These are phyloP conservation scores for Schizothecium vesticola DNA, from an alignment of 495 filamentous ascomycete genomes.

Conservation along the genomic window DNA sequence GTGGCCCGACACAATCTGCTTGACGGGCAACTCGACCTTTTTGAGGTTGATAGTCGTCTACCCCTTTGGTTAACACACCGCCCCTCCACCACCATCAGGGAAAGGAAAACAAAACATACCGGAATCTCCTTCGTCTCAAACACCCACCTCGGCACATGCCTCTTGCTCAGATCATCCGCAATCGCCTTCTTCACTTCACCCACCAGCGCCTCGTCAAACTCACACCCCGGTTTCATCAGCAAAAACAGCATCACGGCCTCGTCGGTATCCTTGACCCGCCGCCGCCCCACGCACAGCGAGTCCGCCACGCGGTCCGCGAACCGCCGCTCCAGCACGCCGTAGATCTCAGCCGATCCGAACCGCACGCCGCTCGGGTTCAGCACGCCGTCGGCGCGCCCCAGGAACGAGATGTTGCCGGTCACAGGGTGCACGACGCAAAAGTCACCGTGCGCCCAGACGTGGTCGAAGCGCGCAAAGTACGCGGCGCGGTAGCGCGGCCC, in stretches of 20 bases:
- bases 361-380: conserved; percentile 82
- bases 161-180: conserved; percentile 54
- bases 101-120: conserved; percentile 42
- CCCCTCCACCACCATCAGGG: background rate
- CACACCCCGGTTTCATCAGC: conserved; percentile 58
- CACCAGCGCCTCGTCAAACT: conserved; percentile 53
- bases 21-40: conserved; percentile 81
- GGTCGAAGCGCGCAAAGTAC: conserved; percentile 66
- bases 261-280: conserved; percentile 60
- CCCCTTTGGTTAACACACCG: background rate
- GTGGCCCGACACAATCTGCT: conserved; percentile 74
- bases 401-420: conserved; percentile 60
- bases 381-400: conserved; percentile 84
- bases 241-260: conserved; percentile 73
- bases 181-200: conserved; percentile 58
- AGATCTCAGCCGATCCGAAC: conserved; percentile 82
- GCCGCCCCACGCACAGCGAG: conserved; percentile 69
- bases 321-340: conserved; percentile 61
- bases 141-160: conserved; percentile 72
- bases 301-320: conserved; percentile 59
- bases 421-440: conserved; percentile 65
- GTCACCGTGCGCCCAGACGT: conserved; percentile 79
- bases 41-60: conserved; percentile 78
- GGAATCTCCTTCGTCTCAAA: conserved; percentile 79
- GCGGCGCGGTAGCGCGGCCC: conserved; percentile 58